A percentile compares a stretch with the other conserved stretches of the same genome.
These are phyloP conservation scores for Scheffersomyces stipitis DNA, from an alignment of 805 yeast species.

Conservation along the genomic window DNA sequence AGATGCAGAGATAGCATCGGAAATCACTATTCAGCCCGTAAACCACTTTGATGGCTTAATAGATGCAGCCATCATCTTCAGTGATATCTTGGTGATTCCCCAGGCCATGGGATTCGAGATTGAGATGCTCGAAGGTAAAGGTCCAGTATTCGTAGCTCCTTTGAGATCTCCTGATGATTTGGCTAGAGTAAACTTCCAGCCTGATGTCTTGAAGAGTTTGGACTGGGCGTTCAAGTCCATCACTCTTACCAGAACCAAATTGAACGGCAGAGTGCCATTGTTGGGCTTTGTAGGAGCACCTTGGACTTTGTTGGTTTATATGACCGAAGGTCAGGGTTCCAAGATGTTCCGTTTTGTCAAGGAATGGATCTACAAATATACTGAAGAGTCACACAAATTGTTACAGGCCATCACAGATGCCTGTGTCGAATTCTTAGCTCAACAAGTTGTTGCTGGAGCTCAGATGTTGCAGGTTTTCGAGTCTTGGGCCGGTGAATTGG, in stretches of 20 bases:
- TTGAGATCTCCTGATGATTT: conserved; percentile 73
- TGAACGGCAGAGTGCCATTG: conserved; percentile 89
- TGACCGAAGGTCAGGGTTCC: conserved; percentile 97
- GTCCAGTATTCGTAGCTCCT: conserved; percentile 91
- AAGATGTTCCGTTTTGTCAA: conserved; percentile 87
- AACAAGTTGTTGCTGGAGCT: conserved; percentile 96
- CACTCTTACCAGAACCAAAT: conserved; percentile 80
- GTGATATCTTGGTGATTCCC: conserved; percentile 93
- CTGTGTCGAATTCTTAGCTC: conserved; percentile 88
- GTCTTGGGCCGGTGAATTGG: conserved; percentile 97
- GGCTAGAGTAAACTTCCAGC: conserved; percentile 54
- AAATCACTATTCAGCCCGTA: conserved; percentile 93
- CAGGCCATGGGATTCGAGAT: conserved; percentile 98
- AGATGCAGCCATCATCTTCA: conserved; percentile 96
- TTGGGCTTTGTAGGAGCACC: conserved; percentile 98
- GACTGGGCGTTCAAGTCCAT: conserved; percentile 97
- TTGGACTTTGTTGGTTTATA: conserved; percentile 94
- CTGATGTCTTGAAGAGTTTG: conserved; percentile 72
- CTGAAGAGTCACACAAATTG: conserved; percentile 67
- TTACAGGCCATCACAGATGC: conserved; percentile 80
- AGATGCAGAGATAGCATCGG: conserved; percentile 91
- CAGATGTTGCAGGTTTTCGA: conserved; percentile 97
- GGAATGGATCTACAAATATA: conserved; percentile 85
- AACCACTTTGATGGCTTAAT: conserved; percentile 84
- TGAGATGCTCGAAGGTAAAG: conserved; percentile 89